These are phyloP conservation scores for Nakaseomyces bracarensis DNA, from an alignment of 1,139 yeast species.

Conservation along the genomic window DNA sequence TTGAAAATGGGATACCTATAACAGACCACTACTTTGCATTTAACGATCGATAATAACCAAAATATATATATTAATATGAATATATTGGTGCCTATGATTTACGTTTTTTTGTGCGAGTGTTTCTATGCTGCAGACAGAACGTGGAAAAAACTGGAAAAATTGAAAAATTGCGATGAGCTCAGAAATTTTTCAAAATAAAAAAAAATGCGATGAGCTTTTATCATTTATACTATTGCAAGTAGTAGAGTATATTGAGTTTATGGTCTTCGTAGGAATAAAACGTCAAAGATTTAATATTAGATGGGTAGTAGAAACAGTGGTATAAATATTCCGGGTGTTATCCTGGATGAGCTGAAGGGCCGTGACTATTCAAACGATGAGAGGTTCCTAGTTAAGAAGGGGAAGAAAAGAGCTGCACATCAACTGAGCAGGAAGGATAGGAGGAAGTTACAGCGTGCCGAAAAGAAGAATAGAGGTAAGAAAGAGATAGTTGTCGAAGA, in stretches of 20 bases:
- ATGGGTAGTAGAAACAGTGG: slow-evolving; percentile 34
- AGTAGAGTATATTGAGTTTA: slow-evolving; percentile 11
- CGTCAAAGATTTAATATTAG: no score
- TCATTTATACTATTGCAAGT: not conserved
- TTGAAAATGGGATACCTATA: no score
- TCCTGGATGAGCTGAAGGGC: slow-evolving; percentile 55
- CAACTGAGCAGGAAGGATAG: slow-evolving; percentile 28
- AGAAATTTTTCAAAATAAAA: not conserved
- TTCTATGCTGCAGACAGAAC: no score
- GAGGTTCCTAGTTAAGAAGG: slow-evolving; percentile 16
- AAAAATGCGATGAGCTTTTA: slow-evolving; percentile 9
- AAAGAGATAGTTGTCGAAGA: not conserved
- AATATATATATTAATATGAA: no score
- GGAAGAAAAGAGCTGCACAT: slow-evolving; percentile 18
- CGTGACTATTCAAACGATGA: slow-evolving; percentile 36
- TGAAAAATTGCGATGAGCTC: not conserved
- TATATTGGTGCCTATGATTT: not conserved
- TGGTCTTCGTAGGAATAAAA: slow-evolving; percentile 12
- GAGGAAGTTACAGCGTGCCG: slow-evolving; percentile 28
- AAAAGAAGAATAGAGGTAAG: slow-evolving; percentile 20
- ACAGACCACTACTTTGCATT: no score
- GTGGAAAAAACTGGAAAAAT: no score
- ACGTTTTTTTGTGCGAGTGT: not conserved
- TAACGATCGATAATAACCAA: no score
- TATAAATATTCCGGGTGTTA: slow-evolving; percentile 57